Evolutionary conservation across 441 rosid genomes (phyloP), one percentile per base, ranked within the genome.

Genomic region (Viola pubescens): DNA sequence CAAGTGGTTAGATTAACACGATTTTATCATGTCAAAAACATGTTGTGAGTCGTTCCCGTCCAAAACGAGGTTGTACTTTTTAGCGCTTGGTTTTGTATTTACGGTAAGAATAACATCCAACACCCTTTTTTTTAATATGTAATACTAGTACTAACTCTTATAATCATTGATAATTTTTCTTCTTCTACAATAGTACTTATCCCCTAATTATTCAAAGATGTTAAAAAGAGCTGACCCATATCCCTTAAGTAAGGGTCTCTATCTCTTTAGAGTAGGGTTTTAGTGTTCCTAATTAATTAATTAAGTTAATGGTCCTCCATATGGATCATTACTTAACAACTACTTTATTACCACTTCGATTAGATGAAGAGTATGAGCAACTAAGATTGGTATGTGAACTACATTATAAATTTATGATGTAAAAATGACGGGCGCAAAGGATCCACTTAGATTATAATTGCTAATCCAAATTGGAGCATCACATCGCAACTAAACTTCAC

Each of bases 211-310:
- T 0, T 26, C 34, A 26, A 26, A 26, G 26, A 19, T 19, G 26
- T 19, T 19, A n/a, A 19, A 60, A 54, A 12, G 34, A 59, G 40
- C 67, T 74, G 62, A 77, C 82, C 77, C 81, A 61, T 62, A 70
- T 67, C 75, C 82, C 71, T 63, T 12, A 66, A 77, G 73, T 52
- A 61, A 65, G 80, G 82, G 79, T 73, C 69, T 69, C 57, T 8
- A 42, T 72, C 65, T 65, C 59, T 51, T 62, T 61, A 55, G 37
- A 54, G 65, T 76, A 58, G 74, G 80, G 82, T 68, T 69, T 58
- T 58, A 52, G 34, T 1, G 34, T 3, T 51, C 64, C 76, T 60
- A 68, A 63, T 62, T 59, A 59, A 55, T 41, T 3, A 54, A 2
- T 8, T 54, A 45, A 46, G 59, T 61, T 52, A 46, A 67, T 64